phyloP scores from a whole-genome alignment of 108 stramenopile genomes.

The Parietichytrium sp. region DNA sequence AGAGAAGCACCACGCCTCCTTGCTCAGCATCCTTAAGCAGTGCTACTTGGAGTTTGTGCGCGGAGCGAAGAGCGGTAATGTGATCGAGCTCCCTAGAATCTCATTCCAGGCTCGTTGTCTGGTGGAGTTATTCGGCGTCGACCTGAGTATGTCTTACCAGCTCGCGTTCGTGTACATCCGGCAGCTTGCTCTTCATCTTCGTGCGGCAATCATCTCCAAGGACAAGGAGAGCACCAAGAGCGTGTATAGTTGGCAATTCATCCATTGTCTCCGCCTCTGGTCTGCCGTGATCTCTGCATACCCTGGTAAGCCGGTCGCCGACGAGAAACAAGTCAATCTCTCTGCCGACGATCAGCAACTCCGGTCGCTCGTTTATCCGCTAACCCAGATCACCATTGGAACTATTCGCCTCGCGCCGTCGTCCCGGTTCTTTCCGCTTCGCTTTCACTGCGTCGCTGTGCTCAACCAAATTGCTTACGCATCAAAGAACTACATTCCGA shows the following conservation, averaged over 20 bases:
- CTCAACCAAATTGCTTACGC: slow-evolving; percentile 86
- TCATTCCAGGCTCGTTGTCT: slow-evolving; percentile 91
- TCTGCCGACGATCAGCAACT: slow-evolving; percentile 65
- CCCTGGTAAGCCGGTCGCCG: slow-evolving; percentile 56
- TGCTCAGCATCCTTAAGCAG: slow-evolving; percentile 84
- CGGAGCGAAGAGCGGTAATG: slow-evolving; percentile 76
- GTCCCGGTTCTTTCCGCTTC: slow-evolving; percentile 75
- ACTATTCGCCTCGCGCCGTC: slow-evolving; percentile 71
- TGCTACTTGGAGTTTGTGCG: slow-evolving; percentile 87
- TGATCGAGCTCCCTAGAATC: slow-evolving; percentile 68
- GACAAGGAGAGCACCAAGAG: slow-evolving; percentile 71
- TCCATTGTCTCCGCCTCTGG: slow-evolving; percentile 90
- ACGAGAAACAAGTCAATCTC: slow-evolving; percentile 56
- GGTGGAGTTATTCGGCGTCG: slow-evolving; percentile 87
- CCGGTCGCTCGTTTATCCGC: slow-evolving; percentile 77
- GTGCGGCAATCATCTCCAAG: slow-evolving; percentile 86
- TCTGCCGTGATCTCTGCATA: slow-evolving; percentile 79
- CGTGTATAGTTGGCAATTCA: slow-evolving; percentile 92
- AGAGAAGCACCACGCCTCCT: slow-evolving; percentile 84
- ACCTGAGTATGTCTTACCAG: slow-evolving; percentile 87
- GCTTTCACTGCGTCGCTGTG: slow-evolving; percentile 82
- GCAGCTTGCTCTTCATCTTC: slow-evolving; percentile 86
- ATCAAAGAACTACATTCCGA: slow-evolving; percentile 81
- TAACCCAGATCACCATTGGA: slow-evolving; percentile 83
- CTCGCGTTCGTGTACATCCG: slow-evolving; percentile 97